Conservation (phyloP, 148 eudicot genomes). For the Rhododendron simsii region DNA sequence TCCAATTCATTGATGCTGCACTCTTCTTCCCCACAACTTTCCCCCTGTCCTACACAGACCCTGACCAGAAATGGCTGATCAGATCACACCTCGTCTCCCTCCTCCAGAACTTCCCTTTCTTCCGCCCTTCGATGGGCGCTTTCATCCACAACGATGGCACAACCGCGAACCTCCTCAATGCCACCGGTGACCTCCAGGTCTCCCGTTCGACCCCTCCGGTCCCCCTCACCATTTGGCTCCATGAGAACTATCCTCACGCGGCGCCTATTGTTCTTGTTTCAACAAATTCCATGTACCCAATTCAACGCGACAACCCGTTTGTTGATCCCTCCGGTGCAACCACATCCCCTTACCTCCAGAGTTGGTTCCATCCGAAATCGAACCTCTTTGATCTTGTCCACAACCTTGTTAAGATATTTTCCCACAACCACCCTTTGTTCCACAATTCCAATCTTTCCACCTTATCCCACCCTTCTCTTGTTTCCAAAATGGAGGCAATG, state of each 20-base stretch:
- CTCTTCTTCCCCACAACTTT: constrained; percentile 28
- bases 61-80: constrained; percentile 43
- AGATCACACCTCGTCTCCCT: constrained; percentile 38
- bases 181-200: constrained; percentile 29
- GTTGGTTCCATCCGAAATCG: constrained; percentile 25
- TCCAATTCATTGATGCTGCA: constrained; percentile 30
- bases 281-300: constrained; percentile 5
- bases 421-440: constrained; percentile 25
- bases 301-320: constrained; percentile 27
- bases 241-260: constrained; percentile 37
- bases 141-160: constrained; percentile 44
- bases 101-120: constrained; percentile 30
- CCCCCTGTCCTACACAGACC: constrained; percentile 39
- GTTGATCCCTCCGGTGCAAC: constrained; percentile 40
- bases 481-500: constrained; percentile 29
- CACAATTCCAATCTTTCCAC: neutral
- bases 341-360: constrained; percentile 18
- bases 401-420: constrained; percentile 29
- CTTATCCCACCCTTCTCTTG: constrained; percentile 14
- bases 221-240: constrained; percentile 44
- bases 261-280: constrained; percentile 36
- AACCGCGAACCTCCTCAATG: constrained; percentile 26
- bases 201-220: constrained; percentile 17
- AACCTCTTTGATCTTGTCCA: constrained; percentile 30
- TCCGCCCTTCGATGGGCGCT: constrained; percentile 25